Base-by-base conservation (phyloP, 208 protist species). In the Crithidia acanthocephali region DNA sequence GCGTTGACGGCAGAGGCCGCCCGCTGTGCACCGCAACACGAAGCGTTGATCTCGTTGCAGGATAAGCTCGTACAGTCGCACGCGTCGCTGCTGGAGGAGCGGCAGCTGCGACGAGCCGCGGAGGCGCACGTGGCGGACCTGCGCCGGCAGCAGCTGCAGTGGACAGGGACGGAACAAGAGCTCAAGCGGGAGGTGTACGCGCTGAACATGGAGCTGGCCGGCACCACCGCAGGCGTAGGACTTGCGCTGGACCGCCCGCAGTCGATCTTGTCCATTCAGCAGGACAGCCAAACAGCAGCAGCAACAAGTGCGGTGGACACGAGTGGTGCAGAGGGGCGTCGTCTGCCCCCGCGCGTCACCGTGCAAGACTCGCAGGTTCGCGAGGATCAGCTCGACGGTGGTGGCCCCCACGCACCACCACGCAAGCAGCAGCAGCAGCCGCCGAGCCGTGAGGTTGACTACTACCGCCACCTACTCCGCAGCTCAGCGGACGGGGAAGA, bases 201-300 rank as follows among this genome's bases (percentile, higher is more conserved):
- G 48, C 30, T 78, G 32, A 71, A 78, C 51, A 72, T 78, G 72
- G 72, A 78, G 51, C 52, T 71, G 62, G 72, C 58, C 23, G 57
- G 68, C 65, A 53, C 22, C 3, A 47, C 20, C 8, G 7, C 48
- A 22, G 27, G 11, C 8, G 8, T 40, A 5, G n/a, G 35, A 40
- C 35, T 5, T 13, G 35, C 35, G 35, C 35, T 40, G 35, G 8
- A 11, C 35, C 11, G 35, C 35, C 35, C 35, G 35, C 35, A 5
- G 35, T 40, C 35, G 35, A 11, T 40, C 11, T 11, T 40, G 8
- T 40, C 35, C 8, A 40, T 40, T 40, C 8, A 5, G 11, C 35
- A 40, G 8, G 11, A 40, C 35, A 40, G 35, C 35, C n/a, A n/a
- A n/a, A n/a, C n/a, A n/a, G n/a, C n/a, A n/a, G n/a, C n/a, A n/a